Percentiles rank a stretch among this genome's conserved stretches.
These are phyloP conservation scores for Fusarium newnesense DNA, from an alignment of 2,329 filamentous ascomycete species.

Conservation along the genomic window DNA sequence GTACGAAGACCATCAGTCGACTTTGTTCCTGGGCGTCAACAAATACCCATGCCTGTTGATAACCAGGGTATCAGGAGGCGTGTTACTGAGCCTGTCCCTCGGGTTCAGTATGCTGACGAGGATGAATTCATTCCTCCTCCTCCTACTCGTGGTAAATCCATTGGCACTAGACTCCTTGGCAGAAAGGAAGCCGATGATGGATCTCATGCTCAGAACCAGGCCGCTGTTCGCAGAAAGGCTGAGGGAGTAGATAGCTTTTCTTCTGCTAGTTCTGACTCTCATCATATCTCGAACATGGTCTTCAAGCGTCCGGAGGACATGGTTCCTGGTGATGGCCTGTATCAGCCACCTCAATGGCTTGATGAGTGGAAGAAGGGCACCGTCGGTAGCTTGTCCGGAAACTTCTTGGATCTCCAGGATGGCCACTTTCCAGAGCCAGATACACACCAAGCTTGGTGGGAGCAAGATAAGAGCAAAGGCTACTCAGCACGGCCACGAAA, in stretches of 20 bases:
- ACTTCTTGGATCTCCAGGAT: constrained; percentile 68
- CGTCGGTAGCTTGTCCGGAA: constrained; percentile 67
- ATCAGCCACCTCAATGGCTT: constrained; percentile 68
- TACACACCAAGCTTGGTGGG: constrained; percentile 79
- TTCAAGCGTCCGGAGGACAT: constrained; percentile 56
- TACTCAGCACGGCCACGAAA: constrained; percentile 60
- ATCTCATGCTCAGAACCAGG: constrained; percentile 26
- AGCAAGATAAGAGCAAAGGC: constrained; percentile 63
- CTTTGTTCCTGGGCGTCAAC: constrained; percentile 6
- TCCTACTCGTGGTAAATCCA: constrained; percentile 34
- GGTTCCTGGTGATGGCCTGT: constrained; percentile 64
- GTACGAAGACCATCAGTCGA: constrained; percentile 29
- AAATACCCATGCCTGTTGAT: constrained; percentile 34
- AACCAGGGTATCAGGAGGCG: constrained; percentile 43
- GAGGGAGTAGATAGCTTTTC: constrained; percentile 47
- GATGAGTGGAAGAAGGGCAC: constrained; percentile 79
- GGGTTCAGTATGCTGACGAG: constrained; percentile 42
- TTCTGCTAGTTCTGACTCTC: constrained; percentile 46
- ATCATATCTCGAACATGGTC: constrained; percentile 54
- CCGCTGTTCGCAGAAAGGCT: constrained; percentile 32
- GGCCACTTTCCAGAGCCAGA: constrained; percentile 53
- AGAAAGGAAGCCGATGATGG: constrained; percentile 9
- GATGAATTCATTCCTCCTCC: constrained; percentile 43
- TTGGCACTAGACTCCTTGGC: constrained; percentile 29
- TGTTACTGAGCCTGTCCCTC: constrained; percentile 45